Evolutionary conservation across 108 stramenopile species (phyloP).

Genomic region (Discostella stelligeroides): DNA sequence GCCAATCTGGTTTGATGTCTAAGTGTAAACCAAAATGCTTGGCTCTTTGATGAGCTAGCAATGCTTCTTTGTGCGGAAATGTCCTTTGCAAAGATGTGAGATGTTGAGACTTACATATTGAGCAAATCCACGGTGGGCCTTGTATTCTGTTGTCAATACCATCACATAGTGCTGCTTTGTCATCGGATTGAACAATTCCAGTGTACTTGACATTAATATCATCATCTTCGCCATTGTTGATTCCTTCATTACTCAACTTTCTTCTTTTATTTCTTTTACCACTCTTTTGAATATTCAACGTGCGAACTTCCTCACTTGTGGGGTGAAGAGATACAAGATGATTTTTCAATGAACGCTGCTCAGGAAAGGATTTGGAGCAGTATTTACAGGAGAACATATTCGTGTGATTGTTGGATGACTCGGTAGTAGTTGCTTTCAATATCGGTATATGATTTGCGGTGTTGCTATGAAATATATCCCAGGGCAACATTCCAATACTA

Average conservation of each 20-base stretch:
- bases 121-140: conserved; percentile 17
- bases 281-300: conserved; percentile 33
- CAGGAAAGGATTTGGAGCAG: conserved; percentile 67
- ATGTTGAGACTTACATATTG: conserved; percentile 15
- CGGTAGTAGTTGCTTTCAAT: neutral
- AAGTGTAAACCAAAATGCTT: conserved; percentile 71
- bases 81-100: conserved; percentile 22
- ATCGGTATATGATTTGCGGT: too few relatives aligned
- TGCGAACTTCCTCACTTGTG: conserved; percentile 33
- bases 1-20: conserved; percentile 77
- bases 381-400: conserved; percentile 53
- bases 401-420: neutral
- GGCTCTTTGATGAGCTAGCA: conserved; percentile 68
- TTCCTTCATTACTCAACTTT: neutral
- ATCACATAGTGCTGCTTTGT: neutral
- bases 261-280: conserved; percentile 39
- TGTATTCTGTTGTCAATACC: neutral
- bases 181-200: too few relatives aligned
- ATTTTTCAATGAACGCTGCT: conserved; percentile 73
- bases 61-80: conserved; percentile 63
- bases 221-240: neutral
- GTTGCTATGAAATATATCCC: conserved; percentile 16
- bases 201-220: neutral
- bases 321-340: conserved; percentile 57
- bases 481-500: conserved; percentile 30